phyloP scores from a whole-genome alignment of 2,329 filamentous ascomycete species.

The Colletotrichum coccodes region DNA sequence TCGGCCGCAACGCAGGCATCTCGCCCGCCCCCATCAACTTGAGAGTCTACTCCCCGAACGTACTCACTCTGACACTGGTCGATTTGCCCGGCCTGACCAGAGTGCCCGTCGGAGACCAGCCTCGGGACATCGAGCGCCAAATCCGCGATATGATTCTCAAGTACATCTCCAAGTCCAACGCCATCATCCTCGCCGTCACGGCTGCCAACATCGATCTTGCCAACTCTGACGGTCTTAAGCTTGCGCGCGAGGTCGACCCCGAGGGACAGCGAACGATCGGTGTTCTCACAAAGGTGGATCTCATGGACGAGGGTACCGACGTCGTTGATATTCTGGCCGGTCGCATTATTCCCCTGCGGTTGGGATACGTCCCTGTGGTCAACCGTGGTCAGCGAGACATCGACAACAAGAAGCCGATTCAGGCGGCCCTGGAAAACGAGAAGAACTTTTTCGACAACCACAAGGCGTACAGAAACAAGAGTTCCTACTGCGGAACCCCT shows the following conservation, averaged over 20 bases:
- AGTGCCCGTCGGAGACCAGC: constrained; percentile 95
- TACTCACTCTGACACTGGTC: constrained; percentile 94
- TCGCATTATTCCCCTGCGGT: constrained; percentile 91
- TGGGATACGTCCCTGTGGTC: constrained; percentile 97
- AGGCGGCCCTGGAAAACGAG: constrained; percentile 89
- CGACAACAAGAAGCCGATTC: constrained; percentile 96
- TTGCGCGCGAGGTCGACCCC: constrained; percentile 95
- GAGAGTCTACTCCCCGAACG: constrained; percentile 97
- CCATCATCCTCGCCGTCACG: constrained; percentile 96
- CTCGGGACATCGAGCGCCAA: constrained; percentile 94
- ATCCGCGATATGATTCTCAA: constrained; percentile 98
- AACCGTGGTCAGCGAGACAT: constrained; percentile 98
- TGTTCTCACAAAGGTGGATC: constrained; percentile 97
- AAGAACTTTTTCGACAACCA: constrained; percentile 98
- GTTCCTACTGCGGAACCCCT: constrained; percentile 96
- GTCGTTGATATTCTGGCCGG: constrained; percentile 98
- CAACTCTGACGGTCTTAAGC: constrained; percentile 96
- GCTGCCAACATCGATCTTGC: constrained; percentile 97
- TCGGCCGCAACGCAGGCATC: constrained; percentile 95
- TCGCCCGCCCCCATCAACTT: constrained; percentile 97
- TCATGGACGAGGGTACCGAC: constrained; percentile 99
- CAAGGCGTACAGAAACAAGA: constrained; percentile 98
- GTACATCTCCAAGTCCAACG: constrained; percentile 98
- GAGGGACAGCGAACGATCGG: constrained; percentile 98
- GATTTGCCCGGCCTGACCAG: constrained; percentile 97